A percentile compares a stretch with the other conserved stretches of the same genome.
Evolutionary conservation across 2,329 filamentous ascomycete genomes (phyloP).

Genomic region (Parasarocladium wereldwijsianum): DNA sequence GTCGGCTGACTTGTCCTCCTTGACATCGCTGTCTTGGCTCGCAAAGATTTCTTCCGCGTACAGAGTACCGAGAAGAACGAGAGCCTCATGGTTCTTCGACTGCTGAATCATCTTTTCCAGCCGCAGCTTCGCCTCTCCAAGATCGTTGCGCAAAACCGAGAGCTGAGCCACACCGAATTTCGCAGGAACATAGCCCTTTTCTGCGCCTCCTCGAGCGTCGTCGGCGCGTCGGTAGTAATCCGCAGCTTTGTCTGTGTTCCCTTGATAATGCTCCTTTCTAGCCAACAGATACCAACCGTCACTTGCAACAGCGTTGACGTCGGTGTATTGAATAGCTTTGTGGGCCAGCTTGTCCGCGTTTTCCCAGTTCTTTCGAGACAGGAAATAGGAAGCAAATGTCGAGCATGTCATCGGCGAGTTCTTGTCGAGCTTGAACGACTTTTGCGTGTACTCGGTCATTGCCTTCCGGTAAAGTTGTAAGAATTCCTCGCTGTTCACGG

Average conservation of each 20-base stretch:
- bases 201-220: constrained; percentile 79
- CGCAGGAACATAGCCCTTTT: constrained; percentile 80
- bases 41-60: constrained; percentile 91
- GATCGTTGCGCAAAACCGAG: constrained; percentile 68
- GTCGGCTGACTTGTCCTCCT: constrained; percentile 78
- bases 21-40: constrained; percentile 53
- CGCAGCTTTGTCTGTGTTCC: constrained; percentile 57
- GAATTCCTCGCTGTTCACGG: constrained; percentile 75
- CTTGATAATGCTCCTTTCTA: constrained; percentile 75
- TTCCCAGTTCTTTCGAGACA: constrained; percentile 64
- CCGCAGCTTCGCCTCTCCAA: constrained; percentile 82
- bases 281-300: constrained; percentile 96
- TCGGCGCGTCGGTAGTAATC: constrained; percentile 87
- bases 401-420: constrained; percentile 80
- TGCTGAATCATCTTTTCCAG: constrained; percentile 90
- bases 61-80: constrained; percentile 79
- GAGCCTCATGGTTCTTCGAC: constrained; percentile 70
- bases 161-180: constrained; percentile 92
- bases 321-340: constrained; percentile 88
- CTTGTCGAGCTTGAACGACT: constrained; percentile 86
- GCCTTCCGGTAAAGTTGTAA: constrained; percentile 76
- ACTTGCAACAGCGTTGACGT: constrained; percentile 90
- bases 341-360: constrained; percentile 79
- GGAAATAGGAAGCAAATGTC: constrained; percentile 81
- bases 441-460: constrained; percentile 89